Evolutionary conservation across 2,329 filamentous ascomycete species (phyloP), one percentile per base, ranked within the genome.

Genomic region (Ceratocystis eucalypticola): DNA sequence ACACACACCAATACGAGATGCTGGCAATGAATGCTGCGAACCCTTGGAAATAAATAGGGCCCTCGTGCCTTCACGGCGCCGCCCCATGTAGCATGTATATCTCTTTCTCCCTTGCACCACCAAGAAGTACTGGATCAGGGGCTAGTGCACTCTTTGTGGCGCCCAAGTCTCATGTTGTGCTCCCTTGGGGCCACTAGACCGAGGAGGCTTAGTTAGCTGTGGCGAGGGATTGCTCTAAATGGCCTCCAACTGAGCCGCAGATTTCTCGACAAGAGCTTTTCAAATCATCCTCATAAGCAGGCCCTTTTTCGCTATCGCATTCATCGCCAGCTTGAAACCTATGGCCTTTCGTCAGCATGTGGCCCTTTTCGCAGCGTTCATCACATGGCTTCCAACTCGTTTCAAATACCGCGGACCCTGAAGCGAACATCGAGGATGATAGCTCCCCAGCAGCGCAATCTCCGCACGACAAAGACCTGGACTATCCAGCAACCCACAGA

Each of bases 381-480:
- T 28, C 66, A 3, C 61, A 61, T 22, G 64, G 62, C 66, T 69
- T 67, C 62, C 66, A 70, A 61, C 67, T 62, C 30, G 48, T 66
- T 17, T 30, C 61, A 33, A 66, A 55, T 20, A 33, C 65, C 15
- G 30, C 61, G 22, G 67, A 63, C 20, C n/a, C 70, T 12, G 69
- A 70, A 22, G 68, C 68, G 30, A 68, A 70, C 25, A 41, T 68
- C 20, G 69, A 71, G 61, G 68, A 70, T 15, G 37, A 41, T 5
- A 61, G 65, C 5, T 48, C 44, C 22, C 37, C 46, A 33, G 17
- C 44, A 30, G 37, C 41, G 25, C 53, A 61, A n/a, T 4, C 25
- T 22, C 17, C 6, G n/a, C 20, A 5, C 30, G 50, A 44, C 8
- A 61, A 33, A 48, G 33, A 33, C 33, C 41, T 45, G 20, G 46